Conservation (phyloP, 1,139 yeast genomes). For the Nadsonia starkeyi-henricii region DNA sequence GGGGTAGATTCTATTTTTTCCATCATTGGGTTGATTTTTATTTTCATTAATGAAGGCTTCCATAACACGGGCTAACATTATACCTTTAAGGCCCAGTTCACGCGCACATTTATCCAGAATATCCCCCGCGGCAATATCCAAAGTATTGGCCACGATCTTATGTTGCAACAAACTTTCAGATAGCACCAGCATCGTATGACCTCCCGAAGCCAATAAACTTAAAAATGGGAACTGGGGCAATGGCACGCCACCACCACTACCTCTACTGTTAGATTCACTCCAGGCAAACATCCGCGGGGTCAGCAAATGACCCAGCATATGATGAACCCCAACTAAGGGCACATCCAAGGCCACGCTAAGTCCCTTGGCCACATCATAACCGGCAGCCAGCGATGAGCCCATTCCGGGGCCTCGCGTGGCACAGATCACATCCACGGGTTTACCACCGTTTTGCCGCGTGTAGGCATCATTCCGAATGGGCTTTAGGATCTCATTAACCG, state of each 20-base stretch:
- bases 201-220: constrained; percentile 79
- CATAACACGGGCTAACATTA: constrained; percentile 74
- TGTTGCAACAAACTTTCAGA: constrained; percentile 51
- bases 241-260: constrained; percentile 26
- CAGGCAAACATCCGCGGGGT: constrained; percentile 38
- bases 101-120: constrained; percentile 88
- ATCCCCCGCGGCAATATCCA: constrained; percentile 89
- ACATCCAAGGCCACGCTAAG: constrained; percentile 59
- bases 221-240: constrained; percentile 49
- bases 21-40: background rate
- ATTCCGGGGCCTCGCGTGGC: constrained; percentile 97
- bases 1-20: background rate
- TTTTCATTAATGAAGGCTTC: constrained; percentile 33
- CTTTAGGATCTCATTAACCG: constrained; percentile 28
- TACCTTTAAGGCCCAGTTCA: constrained; percentile 63
- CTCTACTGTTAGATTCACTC: background rate
- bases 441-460: constrained; percentile 15
- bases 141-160: constrained; percentile 56
- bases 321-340: constrained; percentile 85
- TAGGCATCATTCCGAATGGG: background rate
- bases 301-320: constrained; percentile 85
- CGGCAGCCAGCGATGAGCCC: constrained; percentile 77
- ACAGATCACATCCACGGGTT: constrained; percentile 62
- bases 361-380: constrained; percentile 78
- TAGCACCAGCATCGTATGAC: constrained; percentile 80